A percentile compares a stretch with the other conserved stretches of the same genome.
These are phyloP conservation scores for Akanthomyces muscarius DNA, from an alignment of 2,329 filamentous ascomycete species.

Conservation along the genomic window DNA sequence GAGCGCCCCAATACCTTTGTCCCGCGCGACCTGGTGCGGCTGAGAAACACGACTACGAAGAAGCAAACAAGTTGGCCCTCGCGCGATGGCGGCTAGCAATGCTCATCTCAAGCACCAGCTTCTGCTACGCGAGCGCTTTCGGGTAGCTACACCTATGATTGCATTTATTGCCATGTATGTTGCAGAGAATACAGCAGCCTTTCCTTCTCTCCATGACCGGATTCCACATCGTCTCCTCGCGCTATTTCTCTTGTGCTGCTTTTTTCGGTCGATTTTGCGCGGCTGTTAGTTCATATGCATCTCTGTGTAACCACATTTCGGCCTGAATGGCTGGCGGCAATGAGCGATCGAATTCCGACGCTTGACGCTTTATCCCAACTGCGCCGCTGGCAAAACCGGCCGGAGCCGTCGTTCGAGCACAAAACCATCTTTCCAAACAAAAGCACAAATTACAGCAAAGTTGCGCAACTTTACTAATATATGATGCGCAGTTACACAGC, in stretches of 20 bases:
- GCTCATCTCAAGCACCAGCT: background rate
- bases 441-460: no score
- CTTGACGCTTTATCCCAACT: conserved; percentile 1
- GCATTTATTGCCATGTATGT: conserved; percentile 13
- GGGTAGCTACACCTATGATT: conserved; percentile 10
- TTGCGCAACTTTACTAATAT: background rate
- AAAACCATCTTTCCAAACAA: no score
- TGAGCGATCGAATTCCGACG: background rate
- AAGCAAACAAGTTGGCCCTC: background rate
- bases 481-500: conserved; percentile 22
- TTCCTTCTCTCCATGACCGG: background rate
- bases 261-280: background rate
- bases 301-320: background rate
- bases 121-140: conserved; percentile 3
- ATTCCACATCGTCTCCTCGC: background rate
- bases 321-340: background rate
- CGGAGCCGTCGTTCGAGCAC: no score
- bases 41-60: background rate
- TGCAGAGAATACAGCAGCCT: background rate
- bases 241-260: background rate
- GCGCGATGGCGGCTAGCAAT: background rate
- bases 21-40: background rate
- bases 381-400: background rate
- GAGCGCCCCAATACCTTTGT: background rate
- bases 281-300: background rate